Conservation (phyloP, 352 stramenopile genomes). For the Phytophthora ramorum region DNA sequence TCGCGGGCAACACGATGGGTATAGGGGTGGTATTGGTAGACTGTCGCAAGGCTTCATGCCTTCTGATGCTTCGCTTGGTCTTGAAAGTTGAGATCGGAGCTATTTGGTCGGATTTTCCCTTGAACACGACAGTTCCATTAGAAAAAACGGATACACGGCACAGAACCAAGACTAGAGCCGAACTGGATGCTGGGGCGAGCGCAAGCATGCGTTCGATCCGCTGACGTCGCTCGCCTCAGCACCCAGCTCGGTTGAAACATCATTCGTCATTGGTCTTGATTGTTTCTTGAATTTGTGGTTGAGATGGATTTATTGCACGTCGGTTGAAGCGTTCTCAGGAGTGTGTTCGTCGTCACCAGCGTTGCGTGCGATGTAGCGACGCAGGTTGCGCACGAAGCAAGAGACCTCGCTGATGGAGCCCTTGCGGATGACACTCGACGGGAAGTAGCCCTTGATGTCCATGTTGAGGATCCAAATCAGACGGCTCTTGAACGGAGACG, state of each 20-base stretch:
- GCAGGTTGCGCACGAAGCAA: slow-evolving; percentile 84
- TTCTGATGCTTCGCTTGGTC: slow-evolving; percentile 36
- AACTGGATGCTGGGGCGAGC: slow-evolving; percentile 12
- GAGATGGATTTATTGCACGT: slow-evolving; percentile 48
- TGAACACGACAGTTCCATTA: slow-evolving; percentile 39
- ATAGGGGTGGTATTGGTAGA: not conserved
- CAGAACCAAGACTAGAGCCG: slow-evolving; percentile 30
- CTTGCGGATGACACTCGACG: slow-evolving; percentile 79
- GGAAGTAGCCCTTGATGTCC: slow-evolving; percentile 89
- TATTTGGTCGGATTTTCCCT: slow-evolving; percentile 38
- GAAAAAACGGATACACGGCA: slow-evolving; percentile 34
- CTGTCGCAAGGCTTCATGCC: slow-evolving; percentile 26
- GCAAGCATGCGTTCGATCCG: slow-evolving; percentile 35
- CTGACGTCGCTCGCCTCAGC: slow-evolving; percentile 8
- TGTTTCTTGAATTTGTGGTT: slow-evolving; percentile 28
- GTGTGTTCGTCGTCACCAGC: slow-evolving; percentile 24
- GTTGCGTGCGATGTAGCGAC: slow-evolving; percentile 66
- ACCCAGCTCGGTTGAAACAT: slow-evolving; percentile 21
- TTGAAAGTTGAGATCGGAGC: slow-evolving; percentile 21
- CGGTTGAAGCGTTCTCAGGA: slow-evolving; percentile 26
- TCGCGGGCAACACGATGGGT: slow-evolving; percentile 25
- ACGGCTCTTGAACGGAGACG: slow-evolving; percentile 78
- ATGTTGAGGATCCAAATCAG: slow-evolving; percentile 87
- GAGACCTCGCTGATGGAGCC: slow-evolving; percentile 79
- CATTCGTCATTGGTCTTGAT: slow-evolving; percentile 31